A percentile compares a stretch with the other conserved stretches of the same genome.
Evolutionary conservation across 2,329 filamentous ascomycete genomes (phyloP).

Genomic region (Ascochyta viciae-villosae): DNA sequence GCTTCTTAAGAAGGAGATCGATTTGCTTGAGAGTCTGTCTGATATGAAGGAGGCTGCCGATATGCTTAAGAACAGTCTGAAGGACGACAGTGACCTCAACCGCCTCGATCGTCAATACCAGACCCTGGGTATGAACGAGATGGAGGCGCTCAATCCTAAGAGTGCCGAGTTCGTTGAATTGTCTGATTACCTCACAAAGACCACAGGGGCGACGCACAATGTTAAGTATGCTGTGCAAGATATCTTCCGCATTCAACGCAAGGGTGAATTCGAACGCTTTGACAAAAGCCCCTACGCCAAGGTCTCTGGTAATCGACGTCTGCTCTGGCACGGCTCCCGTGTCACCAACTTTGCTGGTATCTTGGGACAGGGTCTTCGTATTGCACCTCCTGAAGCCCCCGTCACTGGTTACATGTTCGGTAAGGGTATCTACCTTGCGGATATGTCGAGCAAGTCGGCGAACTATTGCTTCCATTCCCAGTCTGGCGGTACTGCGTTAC

Average conservation of each 20-base stretch:
- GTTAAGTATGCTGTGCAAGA: constrained; percentile 68
- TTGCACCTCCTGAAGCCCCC: constrained; percentile 84
- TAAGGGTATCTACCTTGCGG: constrained; percentile 87
- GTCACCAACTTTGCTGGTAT: constrained; percentile 88
- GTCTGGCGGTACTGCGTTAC: constrained; percentile 73
- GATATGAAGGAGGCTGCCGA: constrained; percentile 84
- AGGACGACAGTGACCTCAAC: constrained; percentile 62
- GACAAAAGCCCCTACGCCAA: constrained; percentile 61
- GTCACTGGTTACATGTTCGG: constrained; percentile 86
- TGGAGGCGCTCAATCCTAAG: constrained; percentile 69
- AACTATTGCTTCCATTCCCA: constrained; percentile 72
- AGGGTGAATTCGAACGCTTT: constrained; percentile 75
- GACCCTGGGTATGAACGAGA: constrained; percentile 75
- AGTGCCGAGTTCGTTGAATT: constrained; percentile 71
- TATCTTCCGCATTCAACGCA: constrained; percentile 83
- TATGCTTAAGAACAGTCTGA: constrained; percentile 73
- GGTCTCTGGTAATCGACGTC: constrained; percentile 69
- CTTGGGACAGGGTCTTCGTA: constrained; percentile 85
- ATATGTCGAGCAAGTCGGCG: constrained; percentile 80
- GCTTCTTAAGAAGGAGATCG: constrained; percentile 76
- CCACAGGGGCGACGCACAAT: constrained; percentile 71
- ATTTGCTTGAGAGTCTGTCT: constrained; percentile 78
- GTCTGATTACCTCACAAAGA: constrained; percentile 69
- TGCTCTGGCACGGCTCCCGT: constrained; percentile 88
- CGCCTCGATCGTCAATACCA: constrained; percentile 75